Percentiles rank a stretch among this genome's conserved stretches.
Conservation (phyloP, 768 basidiomycete species). For the Mycena vitilis region DNA sequence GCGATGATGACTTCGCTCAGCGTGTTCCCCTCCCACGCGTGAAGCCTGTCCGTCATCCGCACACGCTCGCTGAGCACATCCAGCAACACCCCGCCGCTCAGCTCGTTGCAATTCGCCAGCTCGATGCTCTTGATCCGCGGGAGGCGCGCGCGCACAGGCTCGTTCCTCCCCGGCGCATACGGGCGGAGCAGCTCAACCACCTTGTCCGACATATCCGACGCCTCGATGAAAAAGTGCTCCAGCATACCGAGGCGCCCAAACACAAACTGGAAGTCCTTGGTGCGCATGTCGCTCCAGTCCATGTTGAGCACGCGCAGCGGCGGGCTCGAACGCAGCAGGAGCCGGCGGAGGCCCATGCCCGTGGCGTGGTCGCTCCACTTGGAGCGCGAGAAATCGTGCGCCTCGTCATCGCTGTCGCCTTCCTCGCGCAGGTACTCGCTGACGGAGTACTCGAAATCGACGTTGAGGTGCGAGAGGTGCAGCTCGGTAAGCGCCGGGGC, state of each 20-base stretch:
- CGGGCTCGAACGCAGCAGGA: conserved; percentile 70
- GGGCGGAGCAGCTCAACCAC: conserved; percentile 73
- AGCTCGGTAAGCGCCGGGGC: conserved; percentile 71
- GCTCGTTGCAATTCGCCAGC: conserved; percentile 71
- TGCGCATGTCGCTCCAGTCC: conserved; percentile 87
- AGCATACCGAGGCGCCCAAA: conserved; percentile 67
- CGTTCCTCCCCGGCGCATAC: conserved; percentile 25
- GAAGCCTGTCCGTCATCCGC: conserved; percentile 48
- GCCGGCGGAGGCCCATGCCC: conserved; percentile 80
- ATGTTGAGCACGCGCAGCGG: conserved; percentile 76
- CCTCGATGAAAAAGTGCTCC: conserved; percentile 78
- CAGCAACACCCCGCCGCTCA: conserved; percentile 70
- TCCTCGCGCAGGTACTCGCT: conserved; percentile 54
- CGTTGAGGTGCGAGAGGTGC: conserved; percentile 74
- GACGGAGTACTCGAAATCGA: conserved; percentile 60
- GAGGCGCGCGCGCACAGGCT: conserved; percentile 56
- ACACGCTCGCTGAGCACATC: conserved; percentile 63
- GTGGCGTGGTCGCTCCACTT: conserved; percentile 82
- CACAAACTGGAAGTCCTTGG: conserved; percentile 80
- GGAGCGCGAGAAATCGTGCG: conserved; percentile 78
- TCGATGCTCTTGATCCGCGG: conserved; percentile 65
- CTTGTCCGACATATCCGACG: conserved; percentile 84
- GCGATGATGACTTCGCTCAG: conserved; percentile 51
- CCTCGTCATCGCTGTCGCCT: conserved; percentile 83
- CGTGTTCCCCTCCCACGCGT: conserved; percentile 40